phyloP scores from a whole-genome alignment of 1,284 basidiomycete genomes.

The Apiotrichum montevideense region DNA sequence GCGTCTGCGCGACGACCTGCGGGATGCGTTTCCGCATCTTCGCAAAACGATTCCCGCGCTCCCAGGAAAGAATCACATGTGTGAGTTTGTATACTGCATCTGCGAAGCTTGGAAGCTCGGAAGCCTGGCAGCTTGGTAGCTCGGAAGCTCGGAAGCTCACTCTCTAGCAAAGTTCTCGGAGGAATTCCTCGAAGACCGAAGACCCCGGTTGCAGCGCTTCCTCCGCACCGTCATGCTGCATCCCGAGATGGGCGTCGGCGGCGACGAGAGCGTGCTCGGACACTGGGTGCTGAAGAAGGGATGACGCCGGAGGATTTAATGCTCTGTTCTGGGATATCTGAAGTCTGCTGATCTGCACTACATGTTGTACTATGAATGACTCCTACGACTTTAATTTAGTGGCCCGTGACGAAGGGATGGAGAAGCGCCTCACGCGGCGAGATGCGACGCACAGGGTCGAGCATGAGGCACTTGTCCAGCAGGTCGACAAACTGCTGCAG shows the following conservation, averaged over 20 bases:
- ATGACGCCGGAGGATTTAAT: background rate
- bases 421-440: conserved; percentile 78
- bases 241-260: conserved; percentile 41
- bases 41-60: conserved; percentile 30
- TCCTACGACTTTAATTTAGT: background rate
- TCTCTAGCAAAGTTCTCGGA: conserved; percentile 35
- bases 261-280: conserved; percentile 25
- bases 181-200: conserved; percentile 36
- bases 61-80: conserved; percentile 43
- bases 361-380: background rate
- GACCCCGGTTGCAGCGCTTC: conserved; percentile 38
- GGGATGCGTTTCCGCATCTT: conserved; percentile 27
- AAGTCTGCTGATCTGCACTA: background rate
- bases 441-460: conserved; percentile 84
- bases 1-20: conserved; percentile 24
- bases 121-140: no score
- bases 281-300: conserved; percentile 26
- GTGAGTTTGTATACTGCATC: conserved; percentile 13
- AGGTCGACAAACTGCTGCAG: conserved; percentile 82
- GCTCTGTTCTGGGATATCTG: no score
- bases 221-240: conserved; percentile 38
- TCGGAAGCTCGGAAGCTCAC: background rate
- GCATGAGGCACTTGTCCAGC: conserved; percentile 79
- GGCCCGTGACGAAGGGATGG: conserved; percentile 67
- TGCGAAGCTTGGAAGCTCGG: background rate